These are phyloP conservation scores for Leptographium procerum DNA, from an alignment of 2,329 filamentous ascomycete species.

Conservation along the genomic window DNA sequence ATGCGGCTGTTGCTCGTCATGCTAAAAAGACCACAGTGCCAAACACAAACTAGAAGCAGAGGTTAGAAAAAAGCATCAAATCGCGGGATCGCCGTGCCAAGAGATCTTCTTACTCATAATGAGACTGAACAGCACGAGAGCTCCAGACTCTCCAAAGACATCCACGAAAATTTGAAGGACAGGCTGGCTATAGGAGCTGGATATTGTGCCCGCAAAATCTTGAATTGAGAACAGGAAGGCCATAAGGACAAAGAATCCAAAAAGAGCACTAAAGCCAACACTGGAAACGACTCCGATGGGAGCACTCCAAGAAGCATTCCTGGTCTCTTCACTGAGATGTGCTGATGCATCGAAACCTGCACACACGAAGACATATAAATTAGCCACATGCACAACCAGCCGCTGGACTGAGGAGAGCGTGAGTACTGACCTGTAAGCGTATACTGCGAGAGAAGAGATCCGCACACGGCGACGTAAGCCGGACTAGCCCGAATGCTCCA, in stretches of 20 bases:
- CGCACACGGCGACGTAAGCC: slow-evolving; percentile 42
- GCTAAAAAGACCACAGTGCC: slow-evolving; percentile 49
- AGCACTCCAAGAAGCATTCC: slow-evolving; percentile 43
- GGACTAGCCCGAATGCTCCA: slow-evolving; percentile 42
- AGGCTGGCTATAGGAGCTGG: slow-evolving; percentile 35
- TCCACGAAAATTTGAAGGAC: slow-evolving; percentile 49
- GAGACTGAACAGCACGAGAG: slow-evolving; percentile 41
- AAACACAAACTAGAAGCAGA: slow-evolving; percentile 34
- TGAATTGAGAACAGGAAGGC: slow-evolving; percentile 48
- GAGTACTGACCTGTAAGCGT: slow-evolving; percentile 15
- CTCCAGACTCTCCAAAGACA: slow-evolving; percentile 42
- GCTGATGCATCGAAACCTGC: slow-evolving; percentile 43
- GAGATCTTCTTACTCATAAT: slow-evolving; percentile 29
- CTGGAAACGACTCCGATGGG: slow-evolving; percentile 47
- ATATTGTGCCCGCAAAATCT: slow-evolving; percentile 38
- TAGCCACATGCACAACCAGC: neutral
- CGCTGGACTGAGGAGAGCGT: too few relatives aligned
- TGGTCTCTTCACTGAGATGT: slow-evolving; percentile 46
- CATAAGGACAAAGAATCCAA: slow-evolving; percentile 49
- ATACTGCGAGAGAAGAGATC: slow-evolving; percentile 43
- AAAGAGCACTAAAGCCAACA: slow-evolving; percentile 42
- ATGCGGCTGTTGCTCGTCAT: slow-evolving; percentile 46
- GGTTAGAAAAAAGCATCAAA: neutral
- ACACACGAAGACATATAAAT: neutral
- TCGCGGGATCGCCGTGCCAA: rapidly evolving